A percentile compares a stretch with the other conserved stretches of the same genome.
Evolutionary conservation across 2,329 filamentous ascomycete genomes (phyloP).

Genomic region (Neofusicoccum laricinum): DNA sequence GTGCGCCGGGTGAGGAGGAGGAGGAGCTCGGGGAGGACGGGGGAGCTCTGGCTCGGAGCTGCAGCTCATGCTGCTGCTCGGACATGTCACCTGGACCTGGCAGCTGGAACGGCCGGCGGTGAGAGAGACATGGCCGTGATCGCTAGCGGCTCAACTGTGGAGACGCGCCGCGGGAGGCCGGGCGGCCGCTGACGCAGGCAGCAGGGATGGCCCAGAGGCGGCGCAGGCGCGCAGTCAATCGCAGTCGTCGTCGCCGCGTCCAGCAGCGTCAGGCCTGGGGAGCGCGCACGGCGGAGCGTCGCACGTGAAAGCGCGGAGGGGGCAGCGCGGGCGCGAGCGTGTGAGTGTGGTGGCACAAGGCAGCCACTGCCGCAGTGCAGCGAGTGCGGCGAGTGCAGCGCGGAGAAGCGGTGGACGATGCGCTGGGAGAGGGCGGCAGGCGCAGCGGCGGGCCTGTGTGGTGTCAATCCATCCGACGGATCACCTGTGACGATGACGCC

Average conservation of each 20-base stretch:
- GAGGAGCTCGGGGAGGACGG: neutral
- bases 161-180: neutral
- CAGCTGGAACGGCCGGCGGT: neutral
- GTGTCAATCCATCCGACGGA: constrained; percentile 2
- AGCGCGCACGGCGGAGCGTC: neutral
- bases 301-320: constrained; percentile 8
- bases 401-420: constrained; percentile 7
- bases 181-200: neutral
- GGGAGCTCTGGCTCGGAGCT: constrained; percentile 2
- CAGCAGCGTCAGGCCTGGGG: neutral
- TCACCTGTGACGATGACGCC: neutral
- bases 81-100: constrained; percentile 10
- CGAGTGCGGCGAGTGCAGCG: neutral
- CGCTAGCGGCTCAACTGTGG: constrained; percentile 8
- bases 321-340: neutral
- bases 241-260: neutral
- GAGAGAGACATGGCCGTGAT: neutral
- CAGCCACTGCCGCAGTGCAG: neutral
- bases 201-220: neutral
- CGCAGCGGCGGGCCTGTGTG: neutral
- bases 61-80: neutral
- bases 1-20: neutral
- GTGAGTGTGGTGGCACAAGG: neutral
- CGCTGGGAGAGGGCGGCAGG: neutral
- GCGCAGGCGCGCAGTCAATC: neutral